phyloP scores from a whole-genome alignment of 108 stramenopile genomes.

The Fistulifera pelliculosa region DNA sequence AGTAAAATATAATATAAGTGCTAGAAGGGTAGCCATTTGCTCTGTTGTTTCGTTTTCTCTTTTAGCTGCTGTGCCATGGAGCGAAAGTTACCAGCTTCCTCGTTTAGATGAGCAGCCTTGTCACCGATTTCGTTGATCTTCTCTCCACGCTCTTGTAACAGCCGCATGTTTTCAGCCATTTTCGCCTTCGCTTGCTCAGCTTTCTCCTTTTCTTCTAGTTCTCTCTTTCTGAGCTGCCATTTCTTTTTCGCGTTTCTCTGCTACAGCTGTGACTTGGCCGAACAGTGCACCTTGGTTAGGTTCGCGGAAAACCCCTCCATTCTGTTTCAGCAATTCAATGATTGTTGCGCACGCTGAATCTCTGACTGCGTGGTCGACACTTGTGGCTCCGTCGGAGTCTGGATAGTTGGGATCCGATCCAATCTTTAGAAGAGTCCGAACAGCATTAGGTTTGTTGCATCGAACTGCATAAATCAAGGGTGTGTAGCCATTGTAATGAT shows the following conservation, averaged over 20 bases:
- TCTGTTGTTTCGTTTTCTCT: slow-evolving; percentile 28
- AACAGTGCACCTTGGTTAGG: slow-evolving; percentile 22
- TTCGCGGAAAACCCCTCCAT: neutral
- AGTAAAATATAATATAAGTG: neutral
- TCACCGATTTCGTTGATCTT: slow-evolving; percentile 28
- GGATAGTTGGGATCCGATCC: slow-evolving; percentile 30
- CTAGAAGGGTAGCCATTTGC: slow-evolving; percentile 6
- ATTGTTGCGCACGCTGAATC: slow-evolving; percentile 16
- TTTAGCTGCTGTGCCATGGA: slow-evolving; percentile 29
- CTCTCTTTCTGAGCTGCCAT: slow-evolving; percentile 14
- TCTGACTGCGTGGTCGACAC: slow-evolving; percentile 27
- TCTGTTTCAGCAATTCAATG: slow-evolving; percentile 10
- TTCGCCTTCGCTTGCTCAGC: slow-evolving; percentile 21
- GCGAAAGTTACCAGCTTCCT: slow-evolving; percentile 22
- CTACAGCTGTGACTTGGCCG: slow-evolving; percentile 17
- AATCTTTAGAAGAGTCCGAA: slow-evolving; percentile 20
- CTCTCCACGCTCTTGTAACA: slow-evolving; percentile 30
- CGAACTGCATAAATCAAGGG: slow-evolving; percentile 36
- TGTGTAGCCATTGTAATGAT: slow-evolving; percentile 26
- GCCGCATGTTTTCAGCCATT: slow-evolving; percentile 33
- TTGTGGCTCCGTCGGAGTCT: slow-evolving; percentile 20
- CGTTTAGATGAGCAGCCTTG: slow-evolving; percentile 26
- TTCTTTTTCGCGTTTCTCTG: slow-evolving; percentile 12
- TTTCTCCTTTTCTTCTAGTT: slow-evolving; percentile 25
- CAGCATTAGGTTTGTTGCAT: slow-evolving; percentile 8